Evolutionary conservation across 2,329 filamentous ascomycete genomes (phyloP), one percentile per base, ranked within the genome.

Genomic region (Parastagonospora nodorum): DNA sequence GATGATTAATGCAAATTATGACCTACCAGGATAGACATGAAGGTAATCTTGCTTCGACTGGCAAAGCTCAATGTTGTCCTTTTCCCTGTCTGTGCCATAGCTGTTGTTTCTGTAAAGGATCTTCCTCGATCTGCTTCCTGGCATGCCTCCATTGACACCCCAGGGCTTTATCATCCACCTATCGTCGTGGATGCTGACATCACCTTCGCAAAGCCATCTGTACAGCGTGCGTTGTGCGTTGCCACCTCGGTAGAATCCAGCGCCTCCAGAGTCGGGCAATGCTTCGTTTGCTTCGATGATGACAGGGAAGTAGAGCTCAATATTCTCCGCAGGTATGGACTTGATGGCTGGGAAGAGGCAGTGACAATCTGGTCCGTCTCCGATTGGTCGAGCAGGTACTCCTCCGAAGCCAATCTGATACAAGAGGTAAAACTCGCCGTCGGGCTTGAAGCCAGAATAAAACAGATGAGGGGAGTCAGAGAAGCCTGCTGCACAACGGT

Each of bases 361-460:
- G 57, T 81, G 78, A 50, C 78, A 80, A 54, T 81, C 77, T 1
- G 75, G 76, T 2, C 78, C 78, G 43, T 81, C 78, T 15, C 78
- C 78, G 5, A 75, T 74, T 1, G 76, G 75, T 0, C 78, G 72
- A 0, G 78, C 78, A 4, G 78, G 78, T 0, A 80, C 78, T 19
- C 78, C 79, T 4, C 78, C 79, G 32, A 81, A 81, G 0, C 77
- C 77, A 45, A 81, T 81, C 50, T 80, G 78, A 54, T 79, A 81
- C 0, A 81, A 69, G 48, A 80, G 74, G 54, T 75, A 81, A 70
- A 77, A 80, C 44, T 79, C 77, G 4, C 78, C 78, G 9, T 74
- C 63, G 1, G 78, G 75, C 53, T 77, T 78, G 64, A 77, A 81
- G 27, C 78, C 78, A 1, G 76, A 78, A 60, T 80, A 80, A 64